Base-by-base conservation (phyloP, 2,329 filamentous ascomycete species). In the Talaromyces sp. region DNA sequence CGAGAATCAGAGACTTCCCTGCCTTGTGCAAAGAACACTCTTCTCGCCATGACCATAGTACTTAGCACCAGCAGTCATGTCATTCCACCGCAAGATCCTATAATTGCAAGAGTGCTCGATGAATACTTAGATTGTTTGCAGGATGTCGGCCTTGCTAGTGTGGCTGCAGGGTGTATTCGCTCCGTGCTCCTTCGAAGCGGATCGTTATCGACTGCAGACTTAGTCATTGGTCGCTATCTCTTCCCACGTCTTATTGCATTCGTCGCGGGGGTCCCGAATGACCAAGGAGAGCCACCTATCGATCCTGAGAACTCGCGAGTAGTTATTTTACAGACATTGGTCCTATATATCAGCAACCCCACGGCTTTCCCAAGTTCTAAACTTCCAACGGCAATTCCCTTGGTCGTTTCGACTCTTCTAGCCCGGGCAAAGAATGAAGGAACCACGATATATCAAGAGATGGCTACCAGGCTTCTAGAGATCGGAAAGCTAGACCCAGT, bases 11-110 rank as follows among this genome's bases (percentile, higher is more conserved):
- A 92, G 19, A 86, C 88, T 5, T 91, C 91, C 2, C 79, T 99
- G 22, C 80, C 88, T 1, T 96, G 91, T 70, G 93, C 97, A 67
- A 97, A 95, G 78, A 99, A 97, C 68, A 89, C 88, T 4, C 83
- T 99, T 5, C 80, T 99, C 50, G 90, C 91, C 0, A 87, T 88
- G 48, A 96, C 94, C 0, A 89, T 99, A 60, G 81, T 99, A 8
- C 86, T 99, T 60, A 96, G 91, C 8, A 87, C 87, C 40, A 89
- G 89, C 6, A 82, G 85, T 60, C 89, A 89, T 63, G 81, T 86
- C 43, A 82, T 97, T 57, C 83, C 86, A 0, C 83, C 89, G 0
- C 84, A 83, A 41, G 92, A 97, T 65, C 84, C 87, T 8, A 80
- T 95, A 1, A 82, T 96, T 46, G 77, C 81, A 22, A 84, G 84